phyloP scores from a whole-genome alignment of 441 rosid genomes.

The Brassica hybrid region DNA sequence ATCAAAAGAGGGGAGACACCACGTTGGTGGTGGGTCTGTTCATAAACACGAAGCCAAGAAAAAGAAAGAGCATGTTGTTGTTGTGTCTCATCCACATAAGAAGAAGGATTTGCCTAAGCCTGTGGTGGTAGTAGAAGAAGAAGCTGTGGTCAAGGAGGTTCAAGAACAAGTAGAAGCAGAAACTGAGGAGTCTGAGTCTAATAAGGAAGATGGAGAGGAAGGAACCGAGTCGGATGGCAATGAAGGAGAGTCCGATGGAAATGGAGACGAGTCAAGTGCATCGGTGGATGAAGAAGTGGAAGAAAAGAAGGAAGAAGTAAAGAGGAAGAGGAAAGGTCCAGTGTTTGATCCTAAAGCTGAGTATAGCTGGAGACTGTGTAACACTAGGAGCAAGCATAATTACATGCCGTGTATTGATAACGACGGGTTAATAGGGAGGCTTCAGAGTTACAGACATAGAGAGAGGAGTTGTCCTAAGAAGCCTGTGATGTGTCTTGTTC shows the following conservation, averaged over 20 bases:
- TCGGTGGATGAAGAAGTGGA: constrained; percentile 59
- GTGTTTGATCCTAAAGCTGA: constrained; percentile 84
- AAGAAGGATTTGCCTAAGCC: constrained; percentile 47
- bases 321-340: constrained; percentile 80
- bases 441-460: constrained; percentile 75
- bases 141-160: constrained; percentile 46
- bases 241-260: constrained; percentile 63
- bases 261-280: constrained; percentile 33
- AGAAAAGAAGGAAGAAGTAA: constrained; percentile 55
- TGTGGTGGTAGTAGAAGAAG: constrained; percentile 38
- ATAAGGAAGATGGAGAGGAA: constrained; percentile 54
- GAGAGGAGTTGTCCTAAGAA: constrained; percentile 92
- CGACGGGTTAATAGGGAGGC: constrained; percentile 65
- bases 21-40: constrained; percentile 52
- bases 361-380: constrained; percentile 86
- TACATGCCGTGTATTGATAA: constrained; percentile 96
- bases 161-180: constrained; percentile 39
- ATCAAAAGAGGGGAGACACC: constrained; percentile 48
- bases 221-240: constrained; percentile 47
- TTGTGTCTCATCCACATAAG: constrained; percentile 43
- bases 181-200: constrained; percentile 52
- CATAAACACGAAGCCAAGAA: constrained; percentile 56
- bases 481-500: constrained; percentile 85
- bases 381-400: constrained; percentile 89
- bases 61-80: constrained; percentile 47